Evolutionary conservation across 768 basidiomycete genomes (phyloP), one percentile per base, ranked within the genome.

Genomic region (Mycena haematopus): DNA sequence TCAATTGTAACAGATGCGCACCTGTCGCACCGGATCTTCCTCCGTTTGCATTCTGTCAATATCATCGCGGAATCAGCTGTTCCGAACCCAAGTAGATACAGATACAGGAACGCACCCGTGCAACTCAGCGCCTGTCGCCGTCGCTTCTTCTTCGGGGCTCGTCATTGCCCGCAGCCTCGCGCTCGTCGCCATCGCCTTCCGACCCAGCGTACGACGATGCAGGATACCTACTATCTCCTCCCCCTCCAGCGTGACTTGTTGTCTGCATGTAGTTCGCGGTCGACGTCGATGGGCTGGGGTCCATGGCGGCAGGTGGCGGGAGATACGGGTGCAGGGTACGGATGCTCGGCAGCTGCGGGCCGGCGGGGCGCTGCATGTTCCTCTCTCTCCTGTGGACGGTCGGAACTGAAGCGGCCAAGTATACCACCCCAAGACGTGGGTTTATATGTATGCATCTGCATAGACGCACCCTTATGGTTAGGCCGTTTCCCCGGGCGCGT

Each of bases 21-120:
- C 89, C 90, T 90, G 79, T 94, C 91, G 74, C 92, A 94, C 72
- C 90, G 91, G 75, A 93, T 93, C 80, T 94, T 93, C 45, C 92
- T 84, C 69, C 92, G 79, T 74, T 93, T 93, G 74, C 92, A 93
- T 74, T 93, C 92, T 92, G 71, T 51, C 36, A 57, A 33, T 21
- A 51, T 17, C 38, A 51, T 51, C 35, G 24, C 25, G 25, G n/a
- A 44, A 55, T 54, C 45, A 63, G 60, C 11, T 38, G 36, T 14
- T 42, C 15, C 19, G 40, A 1, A 6, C 4, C 40, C 19, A n/a
- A 19, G 40, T 14, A 42, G 40, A 42, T 6, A 17, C 1, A n/a
- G 40, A 17, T n/a, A 6, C 15, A 42, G n/a, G 51, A 65, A 74
- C 65, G 62, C 73, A 92, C 91, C 91, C 56, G 91, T 93, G 75